Percentiles rank a stretch among this genome's conserved stretches.
Conservation (phyloP, 2,329 filamentous ascomycete genomes). For the Biscogniauxia marginata region DNA sequence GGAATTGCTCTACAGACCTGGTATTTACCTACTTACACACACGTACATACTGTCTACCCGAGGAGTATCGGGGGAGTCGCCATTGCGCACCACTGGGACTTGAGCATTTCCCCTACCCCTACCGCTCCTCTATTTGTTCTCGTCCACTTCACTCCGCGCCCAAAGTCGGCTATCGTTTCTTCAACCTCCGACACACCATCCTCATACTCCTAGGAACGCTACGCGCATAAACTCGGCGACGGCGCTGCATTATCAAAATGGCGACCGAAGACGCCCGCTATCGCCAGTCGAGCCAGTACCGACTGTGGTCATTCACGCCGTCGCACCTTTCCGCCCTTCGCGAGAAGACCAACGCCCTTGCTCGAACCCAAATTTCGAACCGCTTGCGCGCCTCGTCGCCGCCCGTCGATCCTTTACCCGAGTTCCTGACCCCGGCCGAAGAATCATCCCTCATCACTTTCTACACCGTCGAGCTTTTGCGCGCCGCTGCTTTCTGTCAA, state of each 20-base stretch:
- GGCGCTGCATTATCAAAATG: constrained; percentile 56
- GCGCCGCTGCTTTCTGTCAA: constrained; percentile 54
- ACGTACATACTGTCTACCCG: too few relatives aligned
- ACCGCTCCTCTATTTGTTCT: too few relatives aligned
- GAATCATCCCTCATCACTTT: constrained; percentile 79
- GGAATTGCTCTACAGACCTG: too few relatives aligned
- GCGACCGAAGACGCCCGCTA: constrained; percentile 88
- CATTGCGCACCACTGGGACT: too few relatives aligned
- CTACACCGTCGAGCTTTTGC: constrained; percentile 63
- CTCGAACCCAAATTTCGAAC: constrained; percentile 58
- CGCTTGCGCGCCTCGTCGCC: constrained; percentile 55
- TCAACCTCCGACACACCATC: too few relatives aligned
- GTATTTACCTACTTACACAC: too few relatives aligned
- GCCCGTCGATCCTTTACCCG: constrained; percentile 54
- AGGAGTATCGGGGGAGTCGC: too few relatives aligned
- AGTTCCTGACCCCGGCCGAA: constrained; percentile 80
- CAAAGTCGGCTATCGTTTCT: too few relatives aligned
- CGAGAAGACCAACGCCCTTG: constrained; percentile 74
- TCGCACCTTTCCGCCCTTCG: constrained; percentile 70
- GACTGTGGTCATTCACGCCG: constrained; percentile 88
- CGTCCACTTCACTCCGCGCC: too few relatives aligned
- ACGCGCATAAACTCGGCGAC: too few relatives aligned
- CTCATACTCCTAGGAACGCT: too few relatives aligned
- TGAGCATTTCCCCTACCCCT: too few relatives aligned
- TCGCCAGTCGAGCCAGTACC: constrained; percentile 83